Evolutionary conservation across 176 grass and related monocot genomes (phyloP).

Genomic region (Secale cereale): DNA sequence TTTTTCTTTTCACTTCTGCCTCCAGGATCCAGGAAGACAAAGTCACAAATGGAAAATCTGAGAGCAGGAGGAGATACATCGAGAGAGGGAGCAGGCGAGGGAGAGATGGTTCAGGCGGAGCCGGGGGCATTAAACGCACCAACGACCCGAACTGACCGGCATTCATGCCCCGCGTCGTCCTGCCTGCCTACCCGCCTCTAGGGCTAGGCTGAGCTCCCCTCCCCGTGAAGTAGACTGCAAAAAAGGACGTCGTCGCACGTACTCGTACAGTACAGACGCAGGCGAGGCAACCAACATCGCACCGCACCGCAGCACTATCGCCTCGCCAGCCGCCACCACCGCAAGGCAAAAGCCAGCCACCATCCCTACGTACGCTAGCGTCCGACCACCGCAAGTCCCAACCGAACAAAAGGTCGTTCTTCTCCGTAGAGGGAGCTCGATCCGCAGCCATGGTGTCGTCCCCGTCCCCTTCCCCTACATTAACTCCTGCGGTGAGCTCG

Average conservation of each 20-base stretch:
- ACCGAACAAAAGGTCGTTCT: neutral
- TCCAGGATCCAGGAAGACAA: neutral
- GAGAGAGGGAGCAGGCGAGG: neutral
- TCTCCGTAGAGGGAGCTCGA: neutral
- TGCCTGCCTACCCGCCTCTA: neutral
- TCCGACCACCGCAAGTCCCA: constrained; percentile 14
- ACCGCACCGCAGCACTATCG: neutral
- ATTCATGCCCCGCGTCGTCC: constrained; percentile 37
- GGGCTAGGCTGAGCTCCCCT: neutral
- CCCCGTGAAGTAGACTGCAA: constrained; percentile 38
- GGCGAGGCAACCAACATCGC: neutral
- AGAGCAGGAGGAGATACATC: neutral
- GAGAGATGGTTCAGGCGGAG: neutral
- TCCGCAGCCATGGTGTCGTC: constrained; percentile 44
- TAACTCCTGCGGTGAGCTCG: constrained; percentile 38
- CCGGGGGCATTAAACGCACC: constrained; percentile 20
- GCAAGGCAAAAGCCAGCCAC: neutral
- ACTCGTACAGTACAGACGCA: neutral
- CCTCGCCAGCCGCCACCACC: constrained; percentile 13
- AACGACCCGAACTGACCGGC: constrained; percentile 41
- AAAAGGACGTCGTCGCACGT: constrained; percentile 23
- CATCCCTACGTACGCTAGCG: neutral
- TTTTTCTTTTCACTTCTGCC: neutral
- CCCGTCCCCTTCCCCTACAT: constrained; percentile 36
- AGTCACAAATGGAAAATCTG: neutral